These are phyloP conservation scores for Rehmannia glutinosa DNA, from an alignment of 257 asterid species.

Conservation along the genomic window DNA sequence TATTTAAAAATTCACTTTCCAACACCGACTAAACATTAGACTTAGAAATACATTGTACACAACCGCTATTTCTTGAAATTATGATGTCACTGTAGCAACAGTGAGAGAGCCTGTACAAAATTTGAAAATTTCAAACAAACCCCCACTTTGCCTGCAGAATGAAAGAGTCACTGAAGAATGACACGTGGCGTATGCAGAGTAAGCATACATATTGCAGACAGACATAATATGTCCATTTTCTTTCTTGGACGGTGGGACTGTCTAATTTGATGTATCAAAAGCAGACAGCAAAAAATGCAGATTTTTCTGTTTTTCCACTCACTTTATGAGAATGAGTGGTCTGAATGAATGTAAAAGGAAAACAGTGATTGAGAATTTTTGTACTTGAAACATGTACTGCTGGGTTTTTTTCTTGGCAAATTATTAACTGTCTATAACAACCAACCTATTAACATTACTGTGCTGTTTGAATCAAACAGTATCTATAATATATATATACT, in stretches of 20 bases:
- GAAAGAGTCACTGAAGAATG: not conserved
- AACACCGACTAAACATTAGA: no score
- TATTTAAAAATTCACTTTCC: no score
- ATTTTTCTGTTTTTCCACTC: not conserved
- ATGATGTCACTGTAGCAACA: not conserved
- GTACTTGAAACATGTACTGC: not conserved
- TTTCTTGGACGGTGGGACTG: not conserved
- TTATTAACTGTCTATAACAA: constrained; percentile 12
- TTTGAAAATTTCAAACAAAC: no score
- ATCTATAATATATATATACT: no score
- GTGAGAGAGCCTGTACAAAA: not conserved
- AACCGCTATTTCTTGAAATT: not conserved
- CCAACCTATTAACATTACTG: not conserved
- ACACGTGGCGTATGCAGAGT: not conserved
- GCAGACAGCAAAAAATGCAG: constrained; percentile 4
- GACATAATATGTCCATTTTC: not conserved
- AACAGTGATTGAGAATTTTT: not conserved
- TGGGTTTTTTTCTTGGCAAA: not conserved
- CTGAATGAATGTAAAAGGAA: not conserved
- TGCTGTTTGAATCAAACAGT: not conserved
- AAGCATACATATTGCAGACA: not conserved
- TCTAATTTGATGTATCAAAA: not conserved
- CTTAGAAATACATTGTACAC: no score
- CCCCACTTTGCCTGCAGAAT: not conserved
- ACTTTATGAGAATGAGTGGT: not conserved